phyloP scores from a whole-genome alignment of 2,329 filamentous ascomycete genomes.

The Diaporthe capsici region DNA sequence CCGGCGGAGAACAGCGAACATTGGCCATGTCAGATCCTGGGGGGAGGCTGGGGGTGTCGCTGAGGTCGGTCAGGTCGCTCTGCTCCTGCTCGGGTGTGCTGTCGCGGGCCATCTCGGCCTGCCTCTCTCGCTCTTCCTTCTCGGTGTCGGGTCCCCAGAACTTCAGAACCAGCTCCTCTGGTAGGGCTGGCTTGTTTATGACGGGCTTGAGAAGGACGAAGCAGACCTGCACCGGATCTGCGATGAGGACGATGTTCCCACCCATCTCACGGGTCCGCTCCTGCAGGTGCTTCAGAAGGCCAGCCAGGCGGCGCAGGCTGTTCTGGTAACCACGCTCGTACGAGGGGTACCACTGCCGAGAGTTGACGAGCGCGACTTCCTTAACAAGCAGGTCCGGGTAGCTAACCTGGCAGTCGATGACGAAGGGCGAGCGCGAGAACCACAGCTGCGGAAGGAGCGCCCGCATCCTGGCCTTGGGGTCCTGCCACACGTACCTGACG shows the following conservation, averaged over 20 bases:
- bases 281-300: conserved; percentile 19
- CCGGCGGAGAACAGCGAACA: not conserved
- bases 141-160: conserved; percentile 32
- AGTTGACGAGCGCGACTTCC: conserved; percentile 10
- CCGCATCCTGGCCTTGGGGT: not conserved
- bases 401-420: conserved; percentile 29
- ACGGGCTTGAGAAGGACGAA: conserved; percentile 23
- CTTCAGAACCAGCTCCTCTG: conserved; percentile 7
- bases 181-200: conserved; percentile 3
- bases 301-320: conserved; percentile 25
- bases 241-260: conserved; percentile 24
- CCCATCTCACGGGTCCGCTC: conserved; percentile 24
- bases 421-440: conserved; percentile 37
- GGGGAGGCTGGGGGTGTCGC: conserved; percentile 24
- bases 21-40: not conserved
- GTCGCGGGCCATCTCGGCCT: not conserved
- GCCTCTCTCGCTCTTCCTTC: not conserved
- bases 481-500: not conserved
- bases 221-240: conserved; percentile 24
- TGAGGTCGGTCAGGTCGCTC: conserved; percentile 29
- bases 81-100: conserved; percentile 20
- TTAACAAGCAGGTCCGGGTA: not conserved
- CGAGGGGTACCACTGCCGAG: not conserved
- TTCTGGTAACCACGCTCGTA: conserved; percentile 28
- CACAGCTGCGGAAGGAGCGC: conserved; percentile 28